A percentile compares a stretch with the other conserved stretches of the same genome.
These are phyloP conservation scores for Erysimum cheiranthoides DNA, from an alignment of 345 rosid genomes.

Conservation along the genomic window DNA sequence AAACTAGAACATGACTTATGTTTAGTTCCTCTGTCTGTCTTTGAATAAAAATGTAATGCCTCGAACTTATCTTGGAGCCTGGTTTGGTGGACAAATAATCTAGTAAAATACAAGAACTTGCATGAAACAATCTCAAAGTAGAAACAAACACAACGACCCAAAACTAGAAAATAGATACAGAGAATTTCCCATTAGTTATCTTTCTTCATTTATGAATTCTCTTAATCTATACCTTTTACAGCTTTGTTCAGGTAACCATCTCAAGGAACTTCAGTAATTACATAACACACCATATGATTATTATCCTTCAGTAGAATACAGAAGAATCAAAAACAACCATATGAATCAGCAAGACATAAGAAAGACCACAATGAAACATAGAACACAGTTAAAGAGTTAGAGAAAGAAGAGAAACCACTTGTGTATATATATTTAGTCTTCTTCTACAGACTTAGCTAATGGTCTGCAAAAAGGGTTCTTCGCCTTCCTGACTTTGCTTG, in stretches of 20 bases:
- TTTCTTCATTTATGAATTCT: constrained; percentile 14
- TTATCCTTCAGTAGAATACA: constrained; percentile 16
- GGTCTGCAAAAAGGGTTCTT: constrained; percentile 62
- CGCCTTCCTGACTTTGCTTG: constrained; percentile 59
- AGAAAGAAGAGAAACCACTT: constrained; percentile 31
- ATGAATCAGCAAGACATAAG: constrained; percentile 22
- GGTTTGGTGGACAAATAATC: background rate
- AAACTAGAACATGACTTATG: background rate
- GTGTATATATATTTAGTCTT: constrained; percentile 9
- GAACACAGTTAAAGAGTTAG: constrained; percentile 33
- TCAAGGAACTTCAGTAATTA: constrained; percentile 36
- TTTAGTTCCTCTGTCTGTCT: background rate
- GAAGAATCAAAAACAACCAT: constrained; percentile 14
- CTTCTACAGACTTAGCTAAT: constrained; percentile 42
- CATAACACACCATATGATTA: constrained; percentile 35
- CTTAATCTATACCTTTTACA: constrained; percentile 28
- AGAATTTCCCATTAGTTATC: background rate
- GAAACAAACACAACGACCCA: background rate
- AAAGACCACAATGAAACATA: constrained; percentile 7
- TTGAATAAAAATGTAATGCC: constrained; percentile 10
- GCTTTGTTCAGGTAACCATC: constrained; percentile 4
- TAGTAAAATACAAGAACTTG: background rate
- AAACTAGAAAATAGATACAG: background rate
- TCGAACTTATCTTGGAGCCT: background rate
- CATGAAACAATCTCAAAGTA: constrained; percentile 2